phyloP scores from a whole-genome alignment of 139 green algal genomes.

The Micractinium sp. region DNA sequence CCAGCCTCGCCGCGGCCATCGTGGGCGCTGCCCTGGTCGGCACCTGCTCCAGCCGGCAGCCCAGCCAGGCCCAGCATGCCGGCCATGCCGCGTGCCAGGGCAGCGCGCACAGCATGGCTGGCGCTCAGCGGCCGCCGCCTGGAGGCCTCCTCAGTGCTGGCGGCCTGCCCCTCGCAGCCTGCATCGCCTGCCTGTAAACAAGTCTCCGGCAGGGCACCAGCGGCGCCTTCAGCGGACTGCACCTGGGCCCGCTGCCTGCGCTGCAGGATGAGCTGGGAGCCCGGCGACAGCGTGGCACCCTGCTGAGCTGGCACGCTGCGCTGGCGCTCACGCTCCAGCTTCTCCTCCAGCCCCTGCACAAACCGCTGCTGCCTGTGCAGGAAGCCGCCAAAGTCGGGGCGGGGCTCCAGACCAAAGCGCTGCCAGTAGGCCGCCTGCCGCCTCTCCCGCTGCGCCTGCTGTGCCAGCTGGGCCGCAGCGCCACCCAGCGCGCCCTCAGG shows the following conservation, averaged over 20 bases:
- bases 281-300: not conserved
- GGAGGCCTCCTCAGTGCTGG: no score
- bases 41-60: not conserved
- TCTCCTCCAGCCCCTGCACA: not conserved
- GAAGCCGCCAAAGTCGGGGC: not conserved
- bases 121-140: no score
- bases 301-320: not conserved
- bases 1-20: not conserved
- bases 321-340: conserved; percentile 7
- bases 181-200: not conserved
- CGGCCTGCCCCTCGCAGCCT: not conserved
- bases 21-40: not conserved
- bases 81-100: not conserved
- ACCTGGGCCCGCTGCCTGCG: not conserved
- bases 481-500: not conserved
- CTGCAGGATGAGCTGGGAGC: not conserved
- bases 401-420: not conserved
- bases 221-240: no score
- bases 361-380: not conserved
- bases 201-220: no score
- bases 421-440: not conserved
- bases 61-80: not conserved
- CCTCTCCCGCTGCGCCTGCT: not conserved
- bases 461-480: not conserved
- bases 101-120: not conserved